phyloP scores from a whole-genome alignment of 495 filamentous ascomycete genomes.

The Penicillium canescens region DNA sequence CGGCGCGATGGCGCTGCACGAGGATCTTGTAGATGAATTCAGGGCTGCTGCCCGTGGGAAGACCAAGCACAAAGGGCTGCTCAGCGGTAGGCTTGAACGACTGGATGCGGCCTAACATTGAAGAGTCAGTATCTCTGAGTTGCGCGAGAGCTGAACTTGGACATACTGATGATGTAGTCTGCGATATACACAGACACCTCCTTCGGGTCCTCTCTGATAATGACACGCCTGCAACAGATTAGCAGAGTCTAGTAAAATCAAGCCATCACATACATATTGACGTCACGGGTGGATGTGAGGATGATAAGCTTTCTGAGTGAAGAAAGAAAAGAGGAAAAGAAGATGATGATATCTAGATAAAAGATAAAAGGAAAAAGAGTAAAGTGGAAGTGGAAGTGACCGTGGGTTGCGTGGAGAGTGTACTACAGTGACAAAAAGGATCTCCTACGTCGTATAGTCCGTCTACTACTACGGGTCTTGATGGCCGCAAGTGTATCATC shows the following conservation, averaged over 20 bases:
- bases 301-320: neutral
- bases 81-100: conserved; percentile 66
- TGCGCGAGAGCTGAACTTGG: neutral
- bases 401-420: conserved; percentile 24
- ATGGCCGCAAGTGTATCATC: conserved; percentile 11
- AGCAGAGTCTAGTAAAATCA: conserved; percentile 4
- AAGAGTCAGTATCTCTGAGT: conserved; percentile 3
- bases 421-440: conserved; percentile 25
- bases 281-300: conserved; percentile 17
- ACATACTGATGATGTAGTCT: conserved; percentile 77
- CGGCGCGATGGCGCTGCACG: conserved; percentile 72
- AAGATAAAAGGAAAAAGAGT: neutral
- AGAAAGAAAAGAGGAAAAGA: neutral
- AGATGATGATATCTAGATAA: neutral
- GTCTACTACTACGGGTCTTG: conserved; percentile 8
- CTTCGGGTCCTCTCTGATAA: conserved; percentile 70
- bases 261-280: conserved; percentile 29
- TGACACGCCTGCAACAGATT: conserved; percentile 68
- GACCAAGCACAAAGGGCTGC: conserved; percentile 78
- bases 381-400: neutral
- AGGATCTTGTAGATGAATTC: conserved; percentile 76
- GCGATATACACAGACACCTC: conserved; percentile 73
- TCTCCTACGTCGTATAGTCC: conserved; percentile 8
- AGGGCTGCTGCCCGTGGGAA: conserved; percentile 81
- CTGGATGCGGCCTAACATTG: conserved; percentile 61